Conservation (phyloP, 1,139 yeast genomes). For the Candida sp. region DNA sequence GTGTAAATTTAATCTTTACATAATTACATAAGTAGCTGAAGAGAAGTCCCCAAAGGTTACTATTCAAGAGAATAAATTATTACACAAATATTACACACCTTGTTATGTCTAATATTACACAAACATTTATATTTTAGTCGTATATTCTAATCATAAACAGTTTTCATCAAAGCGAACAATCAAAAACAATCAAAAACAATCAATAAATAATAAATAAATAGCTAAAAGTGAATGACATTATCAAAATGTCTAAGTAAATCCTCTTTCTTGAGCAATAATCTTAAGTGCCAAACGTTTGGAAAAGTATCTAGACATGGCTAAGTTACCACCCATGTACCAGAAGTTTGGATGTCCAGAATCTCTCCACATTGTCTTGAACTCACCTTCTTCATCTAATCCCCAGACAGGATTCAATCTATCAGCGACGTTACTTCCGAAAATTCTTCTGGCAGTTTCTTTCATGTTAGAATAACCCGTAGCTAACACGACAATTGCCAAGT, state of each 20-base stretch:
- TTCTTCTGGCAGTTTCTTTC: conserved; percentile 34
- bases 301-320: conserved; percentile 30
- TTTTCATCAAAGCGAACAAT: too few relatives aligned
- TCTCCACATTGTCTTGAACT: conserved; percentile 31
- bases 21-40: too few relatives aligned
- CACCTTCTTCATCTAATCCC: conserved; percentile 35
- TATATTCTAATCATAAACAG: not conserved
- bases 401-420: conserved; percentile 24
- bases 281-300: conserved; percentile 30
- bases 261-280: conserved; percentile 21
- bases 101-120: too few relatives aligned
- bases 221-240: conserved; percentile 1
- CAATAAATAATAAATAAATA: not conserved
- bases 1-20: too few relatives aligned
- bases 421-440: conserved; percentile 31
- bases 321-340: conserved; percentile 38
- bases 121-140: not conserved
- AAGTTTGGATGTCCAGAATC: conserved; percentile 32
- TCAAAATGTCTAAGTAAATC: conserved; percentile 3
- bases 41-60: too few relatives aligned
- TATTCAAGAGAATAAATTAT: too few relatives aligned
- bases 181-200: not conserved
- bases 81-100: too few relatives aligned
- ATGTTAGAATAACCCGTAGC: conserved; percentile 44
- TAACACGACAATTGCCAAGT: conserved; percentile 34